These are phyloP conservation scores for Hyphodiscus sp. DNA, from an alignment of 2,329 filamentous ascomycete genomes.

Conservation along the genomic window DNA sequence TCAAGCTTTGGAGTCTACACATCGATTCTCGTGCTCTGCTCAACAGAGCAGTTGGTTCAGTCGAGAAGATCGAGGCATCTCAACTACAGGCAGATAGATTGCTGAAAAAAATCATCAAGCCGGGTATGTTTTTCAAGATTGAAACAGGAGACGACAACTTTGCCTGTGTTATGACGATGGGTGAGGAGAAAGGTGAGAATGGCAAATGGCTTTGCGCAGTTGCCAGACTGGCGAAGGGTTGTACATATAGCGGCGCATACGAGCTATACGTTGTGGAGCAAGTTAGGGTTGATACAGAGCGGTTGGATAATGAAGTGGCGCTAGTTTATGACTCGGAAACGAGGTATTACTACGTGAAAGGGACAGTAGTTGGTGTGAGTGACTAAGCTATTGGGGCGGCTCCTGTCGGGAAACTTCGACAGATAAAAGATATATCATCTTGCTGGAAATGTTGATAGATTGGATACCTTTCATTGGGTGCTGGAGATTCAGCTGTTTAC, in stretches of 20 bases:
- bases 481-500: too few species aligned
- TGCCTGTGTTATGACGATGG: not conserved
- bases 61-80: not conserved
- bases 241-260: not conserved
- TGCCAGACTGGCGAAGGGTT: not conserved
- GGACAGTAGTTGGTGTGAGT: not conserved
- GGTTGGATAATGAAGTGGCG: not conserved
- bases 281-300: not conserved
- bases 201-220: not conserved
- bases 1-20: conserved; percentile 38
- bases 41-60: not conserved
- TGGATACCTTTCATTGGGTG: too few species aligned
- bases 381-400: too few species aligned
- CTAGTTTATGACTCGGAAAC: not conserved
- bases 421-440: too few species aligned
- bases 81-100: not conserved
- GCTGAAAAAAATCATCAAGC: not conserved
- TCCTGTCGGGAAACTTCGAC: too few species aligned
- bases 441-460: too few species aligned
- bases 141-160: not conserved
- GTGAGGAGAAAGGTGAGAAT: not conserved
- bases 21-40: conserved; percentile 31
- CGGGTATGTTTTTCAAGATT: not conserved
- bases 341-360: not conserved
- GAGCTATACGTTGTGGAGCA: not conserved